Conservation (phyloP, 805 yeast species). For the Candida peoriensis region DNA sequence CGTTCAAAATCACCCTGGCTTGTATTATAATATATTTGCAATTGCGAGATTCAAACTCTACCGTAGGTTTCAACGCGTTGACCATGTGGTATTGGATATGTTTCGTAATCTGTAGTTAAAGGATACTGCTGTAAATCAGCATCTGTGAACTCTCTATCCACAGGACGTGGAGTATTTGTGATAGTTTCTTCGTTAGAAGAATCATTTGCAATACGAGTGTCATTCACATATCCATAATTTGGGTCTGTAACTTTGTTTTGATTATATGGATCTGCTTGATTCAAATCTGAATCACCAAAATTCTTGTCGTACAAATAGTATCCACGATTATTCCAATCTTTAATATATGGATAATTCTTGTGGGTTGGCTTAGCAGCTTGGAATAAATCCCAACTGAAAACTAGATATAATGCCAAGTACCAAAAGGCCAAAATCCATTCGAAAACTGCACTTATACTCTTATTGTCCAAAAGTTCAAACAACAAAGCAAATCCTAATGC, state of each 20-base stretch:
- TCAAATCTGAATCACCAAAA: slow-evolving; percentile 13
- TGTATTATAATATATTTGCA: too few relatives aligned
- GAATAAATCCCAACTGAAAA: slow-evolving; percentile 64
- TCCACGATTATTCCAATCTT: slow-evolving; percentile 20
- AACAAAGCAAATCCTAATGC: slow-evolving; percentile 67
- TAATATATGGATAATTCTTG: slow-evolving; percentile 19
- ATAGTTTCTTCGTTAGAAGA: neutral
- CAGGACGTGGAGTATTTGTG: neutral
- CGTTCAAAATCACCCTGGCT: too few relatives aligned
- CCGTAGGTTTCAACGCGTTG: slow-evolving; percentile 7
- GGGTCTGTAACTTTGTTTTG: slow-evolving; percentile 6
- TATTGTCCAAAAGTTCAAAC: slow-evolving; percentile 46
- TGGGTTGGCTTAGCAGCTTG: slow-evolving; percentile 45
- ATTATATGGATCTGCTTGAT: neutral
- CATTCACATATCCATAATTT: neutral
- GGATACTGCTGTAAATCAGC: slow-evolving; percentile 21
- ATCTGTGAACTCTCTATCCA: slow-evolving; percentile 19
- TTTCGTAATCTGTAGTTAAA: slow-evolving; percentile 8
- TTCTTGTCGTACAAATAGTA: slow-evolving; percentile 20
- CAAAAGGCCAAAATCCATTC: slow-evolving; percentile 90
- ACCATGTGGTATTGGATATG: slow-evolving; percentile 23
- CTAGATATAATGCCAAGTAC: slow-evolving; percentile 65
- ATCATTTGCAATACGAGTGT: neutral
- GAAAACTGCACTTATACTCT: slow-evolving; percentile 34
- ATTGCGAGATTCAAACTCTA: too few relatives aligned